Conservation (phyloP, 1,139 yeast genomes). For the Protomyces lactucae-debilis region DNA sequence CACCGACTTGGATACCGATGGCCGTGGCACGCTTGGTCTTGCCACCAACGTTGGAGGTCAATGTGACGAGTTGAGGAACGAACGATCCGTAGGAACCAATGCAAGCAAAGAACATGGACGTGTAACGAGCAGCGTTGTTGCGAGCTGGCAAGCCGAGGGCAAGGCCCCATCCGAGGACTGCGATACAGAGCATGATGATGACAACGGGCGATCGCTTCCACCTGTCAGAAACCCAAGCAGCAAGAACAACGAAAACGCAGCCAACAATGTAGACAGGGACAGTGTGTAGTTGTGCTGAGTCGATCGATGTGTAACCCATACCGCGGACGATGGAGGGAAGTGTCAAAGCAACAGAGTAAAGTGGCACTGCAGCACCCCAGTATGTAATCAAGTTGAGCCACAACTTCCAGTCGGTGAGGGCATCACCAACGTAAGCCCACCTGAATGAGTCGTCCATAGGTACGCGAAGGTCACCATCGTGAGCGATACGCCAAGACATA, state of each 20-base stretch:
- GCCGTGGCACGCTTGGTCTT: constrained; percentile 50
- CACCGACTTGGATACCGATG: constrained; percentile 50
- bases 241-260: constrained; percentile 37
- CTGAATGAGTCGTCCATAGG: constrained; percentile 1
- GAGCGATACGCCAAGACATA: constrained; percentile 14
- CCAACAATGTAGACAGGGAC: constrained; percentile 43
- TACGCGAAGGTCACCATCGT: constrained; percentile 5
- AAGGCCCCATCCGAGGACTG: constrained; percentile 41
- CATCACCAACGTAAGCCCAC: constrained; percentile 24
- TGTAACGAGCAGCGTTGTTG: constrained; percentile 21
- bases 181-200: constrained; percentile 36
- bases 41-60: constrained; percentile 25
- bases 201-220: constrained; percentile 41
- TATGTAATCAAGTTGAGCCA: background rate
- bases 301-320: constrained; percentile 36
- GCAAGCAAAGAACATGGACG: constrained; percentile 24
- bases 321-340: constrained; percentile 39
- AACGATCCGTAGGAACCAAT: constrained; percentile 23
- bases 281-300: constrained; percentile 37
- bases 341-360: constrained; percentile 36
- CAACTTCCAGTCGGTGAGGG: constrained; percentile 21
- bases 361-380: constrained; percentile 22
- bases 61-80: constrained; percentile 20
- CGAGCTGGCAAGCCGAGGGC: background rate
- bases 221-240: constrained; percentile 40